Evolutionary conservation across 768 basidiomycete genomes (phyloP).

Genomic region (Dacryopinax primogenitus): DNA sequence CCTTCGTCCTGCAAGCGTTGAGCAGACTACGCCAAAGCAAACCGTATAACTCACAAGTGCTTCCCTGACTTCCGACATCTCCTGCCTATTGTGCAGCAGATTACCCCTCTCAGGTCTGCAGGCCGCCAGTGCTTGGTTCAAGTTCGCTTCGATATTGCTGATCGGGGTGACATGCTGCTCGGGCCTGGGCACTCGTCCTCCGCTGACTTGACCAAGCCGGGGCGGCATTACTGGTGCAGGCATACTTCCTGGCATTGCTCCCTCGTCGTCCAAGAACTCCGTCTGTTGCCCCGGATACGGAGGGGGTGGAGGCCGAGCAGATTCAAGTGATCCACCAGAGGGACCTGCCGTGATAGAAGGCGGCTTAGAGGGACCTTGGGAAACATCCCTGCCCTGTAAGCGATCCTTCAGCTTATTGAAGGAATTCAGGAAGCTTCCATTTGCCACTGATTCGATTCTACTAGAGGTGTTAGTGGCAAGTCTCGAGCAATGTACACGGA

Average conservation of each 20-base stretch:
- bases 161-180: not conserved
- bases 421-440: not conserved
- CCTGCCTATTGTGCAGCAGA: conserved; percentile 48
- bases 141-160: not conserved
- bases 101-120: conserved; percentile 56
- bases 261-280: not conserved
- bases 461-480: not conserved
- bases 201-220: not conserved
- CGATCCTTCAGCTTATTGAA: conserved; percentile 2
- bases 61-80: conserved; percentile 61
- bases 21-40: not conserved
- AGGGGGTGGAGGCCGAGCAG: not conserved
- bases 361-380: not conserved
- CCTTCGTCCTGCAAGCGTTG: conserved; percentile 39
- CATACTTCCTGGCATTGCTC: not conserved
- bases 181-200: not conserved
- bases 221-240: not conserved
- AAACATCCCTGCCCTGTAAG: not conserved
- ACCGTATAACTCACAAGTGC: conserved; percentile 28
- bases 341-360: not conserved
- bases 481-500: not conserved
- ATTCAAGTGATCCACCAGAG: not conserved
- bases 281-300: conserved; percentile 6
- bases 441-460: not conserved
- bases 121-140: conserved; percentile 42